Evolutionary conservation across 805 yeast species (phyloP).

Genomic region (Kurtzmaniella fragi): DNA sequence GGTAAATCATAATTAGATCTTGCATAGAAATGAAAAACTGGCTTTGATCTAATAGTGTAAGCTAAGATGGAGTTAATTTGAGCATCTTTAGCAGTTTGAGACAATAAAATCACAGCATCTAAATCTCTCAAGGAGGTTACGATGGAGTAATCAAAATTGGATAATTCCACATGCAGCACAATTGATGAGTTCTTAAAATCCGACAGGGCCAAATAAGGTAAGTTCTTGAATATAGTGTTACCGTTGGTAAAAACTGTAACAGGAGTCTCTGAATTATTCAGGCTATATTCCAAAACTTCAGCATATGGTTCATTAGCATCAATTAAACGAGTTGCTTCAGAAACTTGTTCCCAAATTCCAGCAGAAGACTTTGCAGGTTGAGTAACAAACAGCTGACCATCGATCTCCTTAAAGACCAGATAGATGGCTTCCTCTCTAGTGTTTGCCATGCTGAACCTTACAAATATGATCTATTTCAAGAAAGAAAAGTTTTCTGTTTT

Average conservation of each 20-base stretch:
- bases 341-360: constrained; percentile 8
- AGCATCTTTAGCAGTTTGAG: constrained; percentile 55
- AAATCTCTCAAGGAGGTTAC: constrained; percentile 73
- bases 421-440: no score
- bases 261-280: constrained; percentile 12
- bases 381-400: constrained; percentile 28
- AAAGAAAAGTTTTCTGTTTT: no score
- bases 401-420: no score
- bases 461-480: no score
- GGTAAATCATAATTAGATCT: constrained; percentile 14
- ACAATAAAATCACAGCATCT: constrained; percentile 58
- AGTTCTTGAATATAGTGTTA: constrained; percentile 46
- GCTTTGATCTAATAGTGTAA: constrained; percentile 43
- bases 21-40: constrained; percentile 71
- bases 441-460: no score
- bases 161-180: constrained; percentile 58
- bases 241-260: constrained; percentile 53
- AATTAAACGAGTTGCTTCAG: constrained; percentile 24
- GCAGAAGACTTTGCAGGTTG: constrained; percentile 44
- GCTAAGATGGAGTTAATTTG: constrained; percentile 53
- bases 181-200: constrained; percentile 36
- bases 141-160: constrained; percentile 59
- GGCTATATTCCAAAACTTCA: constrained; percentile 29
- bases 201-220: constrained; percentile 51
- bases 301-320: constrained; percentile 52